Base-by-base conservation (phyloP, 768 basidiomycete genomes). In the Fibroporia radiculosa region DNA sequence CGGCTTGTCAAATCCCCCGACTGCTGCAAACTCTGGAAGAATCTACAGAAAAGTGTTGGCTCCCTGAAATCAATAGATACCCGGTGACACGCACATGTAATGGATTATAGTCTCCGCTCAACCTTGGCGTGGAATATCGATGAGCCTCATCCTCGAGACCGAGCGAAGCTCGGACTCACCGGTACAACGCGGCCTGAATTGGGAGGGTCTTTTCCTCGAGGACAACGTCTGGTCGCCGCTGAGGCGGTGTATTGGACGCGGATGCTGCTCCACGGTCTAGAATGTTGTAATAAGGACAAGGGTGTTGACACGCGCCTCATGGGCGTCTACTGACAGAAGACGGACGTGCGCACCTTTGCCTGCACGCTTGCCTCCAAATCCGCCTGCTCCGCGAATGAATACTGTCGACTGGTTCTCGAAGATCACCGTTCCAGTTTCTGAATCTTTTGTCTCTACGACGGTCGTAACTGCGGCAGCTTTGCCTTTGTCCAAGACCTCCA, bases 341-440 rank as follows among this genome's bases (percentile, higher is more conserved):
- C 35, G 35, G 31, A 25, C 26, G 42, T n/a, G 54, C 73, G 48
- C 56, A 90, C 93, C 89, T 39, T 69, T 78, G 25, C 92, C 93
- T 24, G 63, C 66, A 47, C 89, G 86, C 68, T 86, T 90, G 14
- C 96, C 96, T 2, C 91, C 91, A 62, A 99, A 96, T 0, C 93
- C 93, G n/a, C 96, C 96, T 20, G 88, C 75, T 1, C 93, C 93
- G 45, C 96, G 88, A 50, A 95, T 80, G 64, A 97, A 87, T 1
- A 93, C 71, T 1, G 95, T 99, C 11, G 81, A 77, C 61, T 93
- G 88, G 63, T 90, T 96, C 66, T 96, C 92, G 59, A 90, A 95
- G 43, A 98, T 73, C 42, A 89, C 66, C 44, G 85, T 70, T 2
- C 92, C 93, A 0, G 82, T 78, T 35, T 59, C 59, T 58, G 84